Evolutionary conservation across 305 asterid species (phyloP).

Genomic region (Solanum hybrid): DNA sequence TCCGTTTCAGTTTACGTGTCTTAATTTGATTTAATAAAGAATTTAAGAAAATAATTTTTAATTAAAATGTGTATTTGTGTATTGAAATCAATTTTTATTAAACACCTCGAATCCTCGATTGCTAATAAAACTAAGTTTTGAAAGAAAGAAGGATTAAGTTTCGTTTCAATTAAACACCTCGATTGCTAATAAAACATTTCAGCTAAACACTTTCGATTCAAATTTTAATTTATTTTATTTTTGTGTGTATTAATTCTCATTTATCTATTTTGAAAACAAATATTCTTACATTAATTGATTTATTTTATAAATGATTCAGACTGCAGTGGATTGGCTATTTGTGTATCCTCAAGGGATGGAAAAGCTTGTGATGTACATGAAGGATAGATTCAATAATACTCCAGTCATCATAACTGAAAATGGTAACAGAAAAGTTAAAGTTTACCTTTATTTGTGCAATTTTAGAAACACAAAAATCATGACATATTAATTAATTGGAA

Average conservation of each 20-base stretch:
- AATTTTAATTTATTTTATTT: neutral
- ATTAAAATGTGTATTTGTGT: neutral
- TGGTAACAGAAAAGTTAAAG: neutral
- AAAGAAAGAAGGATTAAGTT: neutral
- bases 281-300: neutral
- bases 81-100: too few species aligned
- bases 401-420: constrained; percentile 9
- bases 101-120: too few species aligned
- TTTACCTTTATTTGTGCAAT: neutral
- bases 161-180: neutral
- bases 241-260: neutral
- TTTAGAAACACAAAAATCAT: neutral
- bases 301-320: neutral
- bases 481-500: neutral
- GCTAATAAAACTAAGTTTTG: too few species aligned
- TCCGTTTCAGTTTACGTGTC: neutral
- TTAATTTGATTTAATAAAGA: neutral
- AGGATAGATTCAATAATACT: constrained; percentile 6
- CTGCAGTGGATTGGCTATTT: constrained; percentile 6
- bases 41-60: too few species aligned
- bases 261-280: neutral
- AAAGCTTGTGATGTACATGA: constrained; percentile 10
- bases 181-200: neutral
- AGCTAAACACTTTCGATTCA: neutral
- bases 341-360: constrained; percentile 11